Percentiles rank a stretch among this genome's conserved stretches.
These are phyloP conservation scores for Kuraishia floccosa DNA, from an alignment of 805 yeast genomes.

Conservation along the genomic window DNA sequence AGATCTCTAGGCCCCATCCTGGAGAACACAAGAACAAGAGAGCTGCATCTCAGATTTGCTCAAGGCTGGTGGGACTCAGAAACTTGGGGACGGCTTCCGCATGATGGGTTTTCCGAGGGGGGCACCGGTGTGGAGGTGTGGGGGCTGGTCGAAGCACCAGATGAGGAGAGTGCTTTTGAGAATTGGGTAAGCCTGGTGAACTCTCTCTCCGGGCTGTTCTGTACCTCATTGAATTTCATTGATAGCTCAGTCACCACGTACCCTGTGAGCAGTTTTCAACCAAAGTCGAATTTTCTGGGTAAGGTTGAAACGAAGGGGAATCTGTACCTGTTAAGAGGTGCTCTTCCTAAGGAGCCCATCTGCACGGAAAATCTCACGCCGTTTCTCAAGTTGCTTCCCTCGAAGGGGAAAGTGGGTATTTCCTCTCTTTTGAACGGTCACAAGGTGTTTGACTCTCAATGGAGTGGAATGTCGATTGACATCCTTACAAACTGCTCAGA, in stretches of 20 bases:
- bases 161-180: slow-evolving; percentile 39
- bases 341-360: slow-evolving; percentile 88
- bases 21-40: slow-evolving; percentile 52
- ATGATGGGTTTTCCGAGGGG: slow-evolving; percentile 62
- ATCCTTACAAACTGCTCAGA: slow-evolving; percentile 40
- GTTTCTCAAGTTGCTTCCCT: slow-evolving; percentile 78
- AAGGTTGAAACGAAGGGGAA: slow-evolving; percentile 22
- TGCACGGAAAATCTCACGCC: slow-evolving; percentile 97
- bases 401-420: slow-evolving; percentile 85
- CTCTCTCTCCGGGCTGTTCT: slow-evolving; percentile 80
- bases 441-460: slow-evolving; percentile 76
- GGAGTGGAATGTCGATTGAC: slow-evolving; percentile 93
- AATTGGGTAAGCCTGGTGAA: slow-evolving; percentile 69
- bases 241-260: slow-evolving; percentile 69
- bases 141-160: slow-evolving; percentile 66
- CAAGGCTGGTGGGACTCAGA: slow-evolving; percentile 95
- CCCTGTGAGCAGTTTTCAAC: slow-evolving; percentile 33
- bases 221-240: slow-evolving; percentile 88
- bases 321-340: slow-evolving; percentile 61
- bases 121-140: slow-evolving; percentile 95
- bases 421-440: slow-evolving; percentile 84
- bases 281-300: slow-evolving; percentile 9
- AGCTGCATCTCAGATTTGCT: slow-evolving; percentile 75
- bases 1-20: slow-evolving; percentile 70
- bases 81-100: slow-evolving; percentile 76